phyloP scores from a whole-genome alignment of 2,329 filamentous ascomycete genomes.

The Parastagonospora nodorum region DNA sequence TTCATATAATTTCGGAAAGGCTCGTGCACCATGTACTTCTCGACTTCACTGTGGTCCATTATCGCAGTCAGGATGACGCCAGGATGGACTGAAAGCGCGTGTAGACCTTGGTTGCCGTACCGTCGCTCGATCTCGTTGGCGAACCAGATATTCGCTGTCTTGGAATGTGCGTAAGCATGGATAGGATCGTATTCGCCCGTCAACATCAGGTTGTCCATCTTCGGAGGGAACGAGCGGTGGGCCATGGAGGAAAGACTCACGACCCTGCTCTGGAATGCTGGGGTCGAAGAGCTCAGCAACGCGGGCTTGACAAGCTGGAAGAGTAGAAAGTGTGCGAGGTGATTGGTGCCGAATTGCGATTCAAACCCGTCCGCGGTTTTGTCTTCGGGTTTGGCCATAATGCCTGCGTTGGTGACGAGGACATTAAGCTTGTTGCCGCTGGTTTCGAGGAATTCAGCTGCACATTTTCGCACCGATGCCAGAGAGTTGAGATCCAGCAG shows the following conservation, averaged over 20 bases:
- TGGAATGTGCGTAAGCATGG: constrained; percentile 55
- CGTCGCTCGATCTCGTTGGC: constrained; percentile 58
- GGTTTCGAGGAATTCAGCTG: constrained; percentile 21
- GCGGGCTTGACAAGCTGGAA: constrained; percentile 55
- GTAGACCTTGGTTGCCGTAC: constrained; percentile 52
- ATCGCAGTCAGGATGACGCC: constrained; percentile 47
- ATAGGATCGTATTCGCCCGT: constrained; percentile 47
- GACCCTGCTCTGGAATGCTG: constrained; percentile 51
- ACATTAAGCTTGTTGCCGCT: constrained; percentile 21
- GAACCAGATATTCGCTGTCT: constrained; percentile 58
- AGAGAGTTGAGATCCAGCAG: constrained; percentile 29
- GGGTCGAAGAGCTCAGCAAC: constrained; percentile 48
- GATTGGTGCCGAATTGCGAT: constrained; percentile 59
- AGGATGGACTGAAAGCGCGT: constrained; percentile 53
- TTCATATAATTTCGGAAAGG: constrained; percentile 27
- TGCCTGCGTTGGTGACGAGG: constrained; percentile 25
- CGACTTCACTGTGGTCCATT: constrained; percentile 5
- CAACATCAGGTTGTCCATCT: constrained; percentile 48
- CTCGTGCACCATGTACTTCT: constrained; percentile 10
- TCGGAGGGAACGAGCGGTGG: constrained; percentile 7
- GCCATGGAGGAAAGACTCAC: constrained; percentile 50
- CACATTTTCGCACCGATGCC: constrained; percentile 21
- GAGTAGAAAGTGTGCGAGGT: constrained; percentile 61
- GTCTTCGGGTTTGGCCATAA: constrained; percentile 30
- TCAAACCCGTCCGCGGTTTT: constrained; percentile 50